Evolutionary conservation across 2,329 filamentous ascomycete species (phyloP).

Genomic region (Xylariaceae sp.): DNA sequence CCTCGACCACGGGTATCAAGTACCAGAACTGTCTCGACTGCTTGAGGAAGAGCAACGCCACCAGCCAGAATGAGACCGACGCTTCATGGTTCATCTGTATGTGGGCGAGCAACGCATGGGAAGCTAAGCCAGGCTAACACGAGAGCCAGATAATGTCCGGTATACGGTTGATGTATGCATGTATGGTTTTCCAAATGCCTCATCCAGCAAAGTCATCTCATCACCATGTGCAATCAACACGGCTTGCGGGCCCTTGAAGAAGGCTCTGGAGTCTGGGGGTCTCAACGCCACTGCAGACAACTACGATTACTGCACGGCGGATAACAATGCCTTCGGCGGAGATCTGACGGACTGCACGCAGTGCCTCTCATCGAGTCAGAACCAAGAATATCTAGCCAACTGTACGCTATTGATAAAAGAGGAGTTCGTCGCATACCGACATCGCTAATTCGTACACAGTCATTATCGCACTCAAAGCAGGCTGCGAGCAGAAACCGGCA

Average conservation of each 20-base stretch:
- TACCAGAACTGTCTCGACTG: slow-evolving; percentile 45
- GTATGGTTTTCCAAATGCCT: slow-evolving; percentile 30
- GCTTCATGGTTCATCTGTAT: slow-evolving; percentile 45
- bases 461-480: slow-evolving; percentile 41
- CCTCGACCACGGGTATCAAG: slow-evolving; percentile 35
- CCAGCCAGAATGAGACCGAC: slow-evolving; percentile 36
- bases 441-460: slow-evolving; percentile 31
- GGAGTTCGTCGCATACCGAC: no score
- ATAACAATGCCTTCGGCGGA: slow-evolving; percentile 29
- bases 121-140: slow-evolving; percentile 16
- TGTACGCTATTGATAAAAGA: no score
- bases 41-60: slow-evolving; percentile 39
- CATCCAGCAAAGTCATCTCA: slow-evolving; percentile 29
- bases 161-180: slow-evolving; percentile 45
- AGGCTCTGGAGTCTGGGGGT: slow-evolving; percentile 31
- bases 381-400: slow-evolving; percentile 43
- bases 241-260: slow-evolving; percentile 37
- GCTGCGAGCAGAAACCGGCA: slow-evolving; percentile 41
- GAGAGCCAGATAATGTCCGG: slow-evolving; percentile 43
- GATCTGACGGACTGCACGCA: slow-evolving; percentile 33
- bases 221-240: slow-evolving; percentile 39
- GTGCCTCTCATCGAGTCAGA: slow-evolving; percentile 37
- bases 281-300: slow-evolving; percentile 21
- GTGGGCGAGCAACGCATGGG: no score
- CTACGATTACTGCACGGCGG: slow-evolving; percentile 39